Base-by-base conservation (phyloP, 805 yeast genomes). In the Candida tibetensis region DNA sequence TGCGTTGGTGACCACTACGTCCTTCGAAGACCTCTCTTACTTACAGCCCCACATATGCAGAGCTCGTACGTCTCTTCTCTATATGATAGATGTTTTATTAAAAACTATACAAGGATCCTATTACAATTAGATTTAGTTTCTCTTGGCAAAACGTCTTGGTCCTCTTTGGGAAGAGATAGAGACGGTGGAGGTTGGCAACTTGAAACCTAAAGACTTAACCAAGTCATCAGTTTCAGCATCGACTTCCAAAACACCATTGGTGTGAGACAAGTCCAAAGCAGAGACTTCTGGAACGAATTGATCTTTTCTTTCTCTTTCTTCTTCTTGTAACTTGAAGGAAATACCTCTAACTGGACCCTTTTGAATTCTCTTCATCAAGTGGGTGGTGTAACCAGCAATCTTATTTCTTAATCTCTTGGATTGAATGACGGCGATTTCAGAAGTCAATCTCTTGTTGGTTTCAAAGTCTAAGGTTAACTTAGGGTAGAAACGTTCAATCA, bases 311-410 rank as follows among this genome's bases (percentile, higher is more conserved):
- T 93, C 99, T 84, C 99, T 91, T 85, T 93, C 99, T 81, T 93
- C 99, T 81, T 93, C 99, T 83, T 93, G 99, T 70, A 93, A 87
- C 77, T 95, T 95, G 96, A 93, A 93, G 64, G 99, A 93, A 63
- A 93, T 95, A 80, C 99, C 99, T 84, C 98, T 90, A 65, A 93
- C 99, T 81, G 99, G 99, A 72, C 99, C 99, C 83, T 91, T 93
- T 79, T 95, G 98, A 71, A 93, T 93, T 82, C 99, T 90, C 83
- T 88, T 93, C 99, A 93, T 95, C 76, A 93, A 84, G 77, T 93
- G 99, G 69, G 99, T 93, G 76, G 99, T 93, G 96, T 91, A 93
- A 74, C 99, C 99, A 72, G 99, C 99, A 67, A 93, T 95, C 88
- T 93, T 93, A 93, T 93, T 93, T 82, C 99, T 93, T 76, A 93